Conservation (phyloP, 495 filamentous ascomycete genomes). For the Daldinia childiae region DNA sequence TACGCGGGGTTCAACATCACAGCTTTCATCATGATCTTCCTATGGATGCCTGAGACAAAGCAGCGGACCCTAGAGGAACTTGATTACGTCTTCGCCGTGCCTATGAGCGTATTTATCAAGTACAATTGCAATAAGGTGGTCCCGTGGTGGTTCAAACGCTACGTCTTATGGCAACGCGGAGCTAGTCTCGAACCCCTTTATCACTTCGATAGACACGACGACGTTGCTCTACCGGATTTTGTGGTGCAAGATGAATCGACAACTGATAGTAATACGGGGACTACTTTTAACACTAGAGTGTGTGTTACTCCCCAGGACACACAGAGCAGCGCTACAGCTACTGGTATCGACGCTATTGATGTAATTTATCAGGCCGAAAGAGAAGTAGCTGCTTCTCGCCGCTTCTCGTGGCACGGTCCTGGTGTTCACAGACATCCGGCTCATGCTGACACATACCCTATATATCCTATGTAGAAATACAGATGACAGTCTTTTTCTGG, state of each 20-base stretch:
- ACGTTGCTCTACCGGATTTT: conserved; percentile 3
- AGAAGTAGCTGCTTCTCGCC: conserved; percentile 21
- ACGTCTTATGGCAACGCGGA: conserved; percentile 57
- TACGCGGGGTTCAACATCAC: conserved; percentile 75
- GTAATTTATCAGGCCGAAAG: conserved; percentile 20
- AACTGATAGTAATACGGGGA: conserved; percentile 14
- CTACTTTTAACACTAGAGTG: conserved; percentile 17
- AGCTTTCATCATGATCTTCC: conserved; percentile 75
- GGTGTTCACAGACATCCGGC: conserved; percentile 20
- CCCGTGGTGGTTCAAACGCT: conserved; percentile 64
- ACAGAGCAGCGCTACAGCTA: conserved; percentile 15
- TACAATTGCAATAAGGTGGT: conserved; percentile 59
- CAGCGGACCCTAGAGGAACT: conserved; percentile 76
- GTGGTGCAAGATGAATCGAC: conserved; percentile 1
- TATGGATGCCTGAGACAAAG: conserved; percentile 82
- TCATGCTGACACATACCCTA: conserved; percentile 14
- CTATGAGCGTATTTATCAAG: conserved; percentile 58
- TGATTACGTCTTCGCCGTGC: conserved; percentile 66
- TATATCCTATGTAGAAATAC: not conserved
- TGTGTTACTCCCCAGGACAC: not conserved
- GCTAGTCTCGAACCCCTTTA: conserved; percentile 56
- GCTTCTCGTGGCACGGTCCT: conserved; percentile 28
- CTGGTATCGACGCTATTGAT: conserved; percentile 22
- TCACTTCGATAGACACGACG: conserved; percentile 41
- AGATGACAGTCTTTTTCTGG: not conserved